Base-by-base conservation (phyloP, 768 basidiomycete species). In the Tulasnella sp. region DNA sequence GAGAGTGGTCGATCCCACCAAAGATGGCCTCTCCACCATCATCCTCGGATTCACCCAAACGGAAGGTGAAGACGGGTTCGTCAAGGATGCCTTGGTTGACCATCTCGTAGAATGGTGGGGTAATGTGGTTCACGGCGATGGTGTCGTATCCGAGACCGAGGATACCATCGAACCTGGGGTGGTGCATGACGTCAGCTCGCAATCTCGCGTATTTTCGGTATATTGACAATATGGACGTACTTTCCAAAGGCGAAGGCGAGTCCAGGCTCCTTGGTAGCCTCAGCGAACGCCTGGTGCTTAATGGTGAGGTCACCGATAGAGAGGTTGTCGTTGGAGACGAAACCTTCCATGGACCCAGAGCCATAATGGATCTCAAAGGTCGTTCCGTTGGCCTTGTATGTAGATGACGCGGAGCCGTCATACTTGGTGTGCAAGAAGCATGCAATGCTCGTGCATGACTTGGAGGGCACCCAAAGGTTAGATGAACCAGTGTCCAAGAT, bases 161-260 rank as follows among this genome's bases (percentile, higher is more conserved):
- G 64, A 97, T 94, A 58, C 93, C 95, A 69, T 98, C 94, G 65
- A 95, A 95, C 74, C 91, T 94, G 29, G 67, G 65, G 29, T n/a
- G 32, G 68, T 24, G 32, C 23, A 13, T 21, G 4, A 51, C 42
- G 24, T 56, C 4, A 54, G 24, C 10, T 30, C n/a, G 48, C 5
- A 15, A 38, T 38, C 15, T 7, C 34, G 5, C 34, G 5, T 5
- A 38, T 38, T 15, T 38, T 7, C 34, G 34, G 34, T 7, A 38
- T 38, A 15, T 23, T 19, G 34, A 7, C 15, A 7, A 15, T 38
- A 7, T 32, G 15, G 11, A 75, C 87, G 68, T 66, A 91, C 87
- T 87, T 92, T 69, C 91, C 92, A 65, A 95, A 97, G 26, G 96
- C 95, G 70, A 99, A 99, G 4, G 94, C 85, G 51, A 99, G 83